These are phyloP conservation scores for Rhizoclosmatium sp. DNA, from an alignment of 192 early-diverging fungal species.

Conservation along the genomic window DNA sequence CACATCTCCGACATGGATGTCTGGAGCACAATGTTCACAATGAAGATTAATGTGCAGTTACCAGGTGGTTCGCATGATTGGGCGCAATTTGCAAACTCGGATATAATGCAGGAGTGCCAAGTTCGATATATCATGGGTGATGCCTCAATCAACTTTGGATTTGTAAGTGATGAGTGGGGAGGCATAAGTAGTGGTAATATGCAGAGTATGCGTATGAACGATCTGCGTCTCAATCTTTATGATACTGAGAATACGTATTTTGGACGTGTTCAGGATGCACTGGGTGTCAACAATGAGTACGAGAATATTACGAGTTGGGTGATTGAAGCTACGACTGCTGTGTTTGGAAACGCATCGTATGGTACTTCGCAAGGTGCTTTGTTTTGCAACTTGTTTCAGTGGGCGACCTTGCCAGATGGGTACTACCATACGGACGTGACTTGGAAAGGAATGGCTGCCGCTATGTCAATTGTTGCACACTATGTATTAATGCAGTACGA, in stretches of 20 bases:
- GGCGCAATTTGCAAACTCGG: not conserved
- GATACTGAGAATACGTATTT: slow-evolving; percentile 4
- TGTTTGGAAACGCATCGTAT: slow-evolving; percentile 15
- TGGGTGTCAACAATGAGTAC: slow-evolving; percentile 19
- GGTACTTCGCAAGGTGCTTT: slow-evolving; percentile 21
- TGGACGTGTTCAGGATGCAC: slow-evolving; percentile 18
- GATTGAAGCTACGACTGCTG: slow-evolving; percentile 7
- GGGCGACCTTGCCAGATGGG: slow-evolving; percentile 39
- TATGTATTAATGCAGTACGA: slow-evolving; percentile 29
- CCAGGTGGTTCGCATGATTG: slow-evolving; percentile 20
- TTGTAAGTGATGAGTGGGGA: slow-evolving; percentile 29
- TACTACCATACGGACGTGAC: slow-evolving; percentile 16
- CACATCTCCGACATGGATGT: not conserved
- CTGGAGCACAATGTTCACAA: slow-evolving; percentile 27
- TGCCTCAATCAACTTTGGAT: slow-evolving; percentile 25
- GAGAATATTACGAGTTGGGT: slow-evolving; percentile 31
- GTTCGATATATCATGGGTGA: slow-evolving; percentile 22
- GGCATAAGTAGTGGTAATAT: slow-evolving; percentile 10
- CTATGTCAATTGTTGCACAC: slow-evolving; percentile 25
- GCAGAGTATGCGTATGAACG: not conserved
- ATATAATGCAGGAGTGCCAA: slow-evolving; percentile 21
- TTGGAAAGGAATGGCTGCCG: slow-evolving; percentile 28
- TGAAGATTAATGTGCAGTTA: slow-evolving; percentile 5
- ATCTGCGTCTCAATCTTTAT: not conserved
- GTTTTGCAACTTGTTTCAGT: slow-evolving; percentile 30